phyloP scores from a whole-genome alignment of 208 protist species.

The Angomonas ambiguus region DNA sequence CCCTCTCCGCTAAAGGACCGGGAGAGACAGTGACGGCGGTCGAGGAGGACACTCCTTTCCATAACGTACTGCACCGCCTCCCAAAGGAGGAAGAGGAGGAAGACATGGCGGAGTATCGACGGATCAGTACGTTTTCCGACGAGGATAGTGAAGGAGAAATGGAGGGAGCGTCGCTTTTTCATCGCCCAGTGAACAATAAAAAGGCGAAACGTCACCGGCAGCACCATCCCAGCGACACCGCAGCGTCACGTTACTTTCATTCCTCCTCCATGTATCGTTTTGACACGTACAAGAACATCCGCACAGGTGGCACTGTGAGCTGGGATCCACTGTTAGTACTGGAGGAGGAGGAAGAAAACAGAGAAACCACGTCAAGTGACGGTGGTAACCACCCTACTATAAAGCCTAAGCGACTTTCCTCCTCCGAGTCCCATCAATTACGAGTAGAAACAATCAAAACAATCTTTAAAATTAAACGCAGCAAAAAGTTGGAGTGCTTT shows the following conservation, averaged over 20 bases:
- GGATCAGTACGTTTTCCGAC: conserved; percentile 8
- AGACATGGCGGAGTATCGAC: not conserved
- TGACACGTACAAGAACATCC: conserved; percentile 39
- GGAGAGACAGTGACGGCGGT: no score
- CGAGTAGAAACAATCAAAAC: conserved; percentile 60
- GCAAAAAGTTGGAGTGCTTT: conserved; percentile 50
- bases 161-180: no score
- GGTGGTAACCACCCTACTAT: not conserved
- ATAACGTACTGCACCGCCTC: not conserved
- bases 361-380: not conserved
- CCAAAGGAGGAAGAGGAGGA: not conserved
- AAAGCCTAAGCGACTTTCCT: conserved; percentile 15
- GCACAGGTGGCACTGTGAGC: conserved; percentile 26
- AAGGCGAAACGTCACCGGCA: not conserved
- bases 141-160: not conserved
- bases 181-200: no score
- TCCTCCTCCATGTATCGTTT: conserved; percentile 25
- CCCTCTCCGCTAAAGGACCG: no score
- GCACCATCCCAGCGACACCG: not conserved
- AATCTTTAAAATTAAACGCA: conserved; percentile 58
- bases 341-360: conserved; percentile 5
- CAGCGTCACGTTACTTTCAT: not conserved
- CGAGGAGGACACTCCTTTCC: not conserved
- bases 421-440: conserved; percentile 45
- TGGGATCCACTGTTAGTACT: conserved; percentile 65